Percentiles rank a stretch among this genome's conserved stretches.
phyloP scores from a whole-genome alignment of 108 stramenopile species.

The Bacterosira constricta region DNA sequence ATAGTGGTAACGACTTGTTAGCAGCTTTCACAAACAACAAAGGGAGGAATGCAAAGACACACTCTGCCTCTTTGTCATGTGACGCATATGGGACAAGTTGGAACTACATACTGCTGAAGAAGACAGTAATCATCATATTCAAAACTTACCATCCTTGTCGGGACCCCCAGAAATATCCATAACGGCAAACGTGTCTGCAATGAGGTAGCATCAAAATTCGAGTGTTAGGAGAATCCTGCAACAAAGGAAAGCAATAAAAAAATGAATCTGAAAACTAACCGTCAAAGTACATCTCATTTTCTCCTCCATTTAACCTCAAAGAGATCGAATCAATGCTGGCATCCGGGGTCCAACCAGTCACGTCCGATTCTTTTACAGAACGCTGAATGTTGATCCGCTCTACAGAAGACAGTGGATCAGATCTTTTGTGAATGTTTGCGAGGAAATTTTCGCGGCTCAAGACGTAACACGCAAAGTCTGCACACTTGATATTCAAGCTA shows the following conservation, averaged over 20 bases:
- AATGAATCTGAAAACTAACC: slow-evolving; percentile 7
- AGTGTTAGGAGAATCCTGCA: no score
- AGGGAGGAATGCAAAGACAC: no score
- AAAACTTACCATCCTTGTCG: slow-evolving; percentile 10
- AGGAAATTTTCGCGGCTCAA: slow-evolving; percentile 42
- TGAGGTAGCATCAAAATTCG: no score
- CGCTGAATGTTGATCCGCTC: slow-evolving; percentile 44
- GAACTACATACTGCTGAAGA: no score
- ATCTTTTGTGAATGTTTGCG: slow-evolving; percentile 41
- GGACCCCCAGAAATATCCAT: slow-evolving; percentile 24
- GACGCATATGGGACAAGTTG: no score
- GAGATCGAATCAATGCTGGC: slow-evolving; percentile 21
- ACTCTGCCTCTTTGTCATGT: no score
- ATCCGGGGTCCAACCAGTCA: no score
- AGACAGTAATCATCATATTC: no score
- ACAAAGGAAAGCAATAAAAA: background rate
- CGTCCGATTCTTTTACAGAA: no score
- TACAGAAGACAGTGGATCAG: background rate
- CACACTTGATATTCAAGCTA: slow-evolving; percentile 25
- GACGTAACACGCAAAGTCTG: slow-evolving; percentile 28
- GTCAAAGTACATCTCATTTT: slow-evolving; percentile 47
- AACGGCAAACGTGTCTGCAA: background rate
- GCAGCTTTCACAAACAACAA: no score
- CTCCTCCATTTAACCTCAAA: slow-evolving; percentile 30
- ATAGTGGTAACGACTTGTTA: no score